These are phyloP conservation scores for Exophiala dermatitidis DNA, from an alignment of 2,329 filamentous ascomycete genomes.

Conservation along the genomic window DNA sequence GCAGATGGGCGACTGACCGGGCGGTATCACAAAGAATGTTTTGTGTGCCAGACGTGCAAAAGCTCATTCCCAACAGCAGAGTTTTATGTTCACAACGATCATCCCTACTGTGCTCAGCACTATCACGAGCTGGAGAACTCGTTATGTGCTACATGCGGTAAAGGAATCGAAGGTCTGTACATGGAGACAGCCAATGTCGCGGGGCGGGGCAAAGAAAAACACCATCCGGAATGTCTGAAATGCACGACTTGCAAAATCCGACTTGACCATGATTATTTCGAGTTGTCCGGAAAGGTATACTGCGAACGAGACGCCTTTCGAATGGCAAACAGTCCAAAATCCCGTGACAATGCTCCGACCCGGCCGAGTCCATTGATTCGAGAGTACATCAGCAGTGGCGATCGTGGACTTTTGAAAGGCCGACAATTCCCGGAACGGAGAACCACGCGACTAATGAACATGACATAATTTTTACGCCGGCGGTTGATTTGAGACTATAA, in stretches of 20 bases:
- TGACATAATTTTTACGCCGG: slow-evolving; percentile 17
- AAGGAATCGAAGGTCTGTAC: slow-evolving; percentile 89
- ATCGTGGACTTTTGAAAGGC: slow-evolving; percentile 28
- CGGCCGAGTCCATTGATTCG: slow-evolving; percentile 26
- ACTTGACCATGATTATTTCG: slow-evolving; percentile 81
- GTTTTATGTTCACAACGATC: slow-evolving; percentile 84
- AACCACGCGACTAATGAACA: slow-evolving; percentile 43
- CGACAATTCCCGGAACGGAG: slow-evolving; percentile 43
- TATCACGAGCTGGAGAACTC: slow-evolving; percentile 90
- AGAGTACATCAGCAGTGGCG: slow-evolving; percentile 26
- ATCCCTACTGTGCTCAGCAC: slow-evolving; percentile 83
- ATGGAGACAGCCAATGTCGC: slow-evolving; percentile 63
- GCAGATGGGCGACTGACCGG: slow-evolving; percentile 87
- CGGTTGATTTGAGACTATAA: background rate
- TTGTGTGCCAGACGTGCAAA: slow-evolving; percentile 78
- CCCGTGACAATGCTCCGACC: slow-evolving; percentile 26
- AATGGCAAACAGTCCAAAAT: slow-evolving; percentile 21
- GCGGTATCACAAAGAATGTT: slow-evolving; percentile 90
- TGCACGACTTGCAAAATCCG: slow-evolving; percentile 66
- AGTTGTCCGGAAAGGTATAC: slow-evolving; percentile 70
- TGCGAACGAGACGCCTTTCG: slow-evolving; percentile 80
- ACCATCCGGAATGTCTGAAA: slow-evolving; percentile 78
- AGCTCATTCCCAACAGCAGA: slow-evolving; percentile 77
- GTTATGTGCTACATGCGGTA: slow-evolving; percentile 69
- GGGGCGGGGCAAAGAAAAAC: slow-evolving; percentile 52